Evolutionary conservation across 1,284 basidiomycete genomes (phyloP), one percentile per base, ranked within the genome.

Genomic region (Pseudozyma flocculosa): DNA sequence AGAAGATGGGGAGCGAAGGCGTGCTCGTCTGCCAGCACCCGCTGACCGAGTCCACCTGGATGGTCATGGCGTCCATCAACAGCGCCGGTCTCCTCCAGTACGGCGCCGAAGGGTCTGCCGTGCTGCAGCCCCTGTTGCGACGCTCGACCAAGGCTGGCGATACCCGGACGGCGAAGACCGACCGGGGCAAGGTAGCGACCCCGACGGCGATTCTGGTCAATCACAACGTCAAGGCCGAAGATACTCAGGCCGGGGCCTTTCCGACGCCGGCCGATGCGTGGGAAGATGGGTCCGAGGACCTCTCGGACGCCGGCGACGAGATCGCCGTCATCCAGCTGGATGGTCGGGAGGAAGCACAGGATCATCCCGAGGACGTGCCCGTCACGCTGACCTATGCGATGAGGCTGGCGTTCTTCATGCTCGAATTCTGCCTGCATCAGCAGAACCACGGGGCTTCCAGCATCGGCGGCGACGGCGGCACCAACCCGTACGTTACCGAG

Each of bases 61-160:
- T 90, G 68, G 91, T 94, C 87, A 93, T 97, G 88, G 92, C 85
- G 0, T 81, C 87, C 32, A 82, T 90, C 71, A 95, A 94, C 76
- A 83, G 96, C 18, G 84, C 85, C 4, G 84, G 88, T 0, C 78
- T 95, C 14, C 81, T 96, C 65, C 92, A 97, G 79, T 96, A 93
- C 70, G 92, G 93, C 24, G 82, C 86, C n/a, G 83, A 86, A 1
- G 83, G 82, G 13, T 86, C 89, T 3, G 78, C 90, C 2, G 80
- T 96, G 30, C 83, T 51, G 0, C 46, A 56, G 26, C 46, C 56
- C 7, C 11, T 59, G 39, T 46, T 56, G 21, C 50, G 55, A 21
- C 54, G 55, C 22, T 23, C 39, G 21, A 44, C 19, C 22, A 61
- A 61, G 47, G 47, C 51, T 1, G 45, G 23, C 42, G 40, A 29